Evolutionary conservation across 257 asterid genomes (phyloP), one percentile per base, ranked within the genome.

Genomic region (Coffea canephora): DNA sequence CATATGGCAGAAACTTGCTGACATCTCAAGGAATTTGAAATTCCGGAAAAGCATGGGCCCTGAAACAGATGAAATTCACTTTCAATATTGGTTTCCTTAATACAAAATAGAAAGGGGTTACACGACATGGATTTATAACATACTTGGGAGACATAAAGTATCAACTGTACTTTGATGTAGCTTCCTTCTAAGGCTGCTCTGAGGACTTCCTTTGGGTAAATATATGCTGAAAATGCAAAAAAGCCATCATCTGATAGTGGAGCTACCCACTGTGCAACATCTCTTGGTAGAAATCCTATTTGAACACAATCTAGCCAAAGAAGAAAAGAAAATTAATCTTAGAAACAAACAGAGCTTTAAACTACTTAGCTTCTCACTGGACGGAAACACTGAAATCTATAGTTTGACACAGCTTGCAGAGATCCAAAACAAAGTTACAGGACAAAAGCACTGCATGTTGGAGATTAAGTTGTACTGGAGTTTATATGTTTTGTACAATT

Each of bases 171-270:
- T 90, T 88, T 93, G 88, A 78, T 89, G 83, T 69, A 75, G 86
- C 86, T 92, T 89, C 97, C 97, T 88, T 91, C 97, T 77, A 91
- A 84, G 87, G 94, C 97, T 86, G 96, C 87, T 82, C 80, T 83
- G 82, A 92, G 98, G 86, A 90, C 93, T 83, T 94, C 97, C 80
- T 86, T 88, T 50, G 96, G 93, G 78, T 83, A 79, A 81, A 94
- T 88, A 85, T 86, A 91, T 45, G 96, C 98, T 78, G 98, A 91
- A 87, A 94, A 94, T 70, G 92, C 85, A 81, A 94, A 91, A 75
- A 88, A 84, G 79, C 93, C 96, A 67, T 46, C 81, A 85, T 92
- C 97, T 31, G 94, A 85, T n/a, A 92, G 90, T 81, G 94, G 92
- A 80, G 97, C 93, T 61, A 92, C 95, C 97, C 97, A 94, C 87